phyloP scores from a whole-genome alignment of 176 grass and related monocot genomes.

The Phoenix dactylifera region DNA sequence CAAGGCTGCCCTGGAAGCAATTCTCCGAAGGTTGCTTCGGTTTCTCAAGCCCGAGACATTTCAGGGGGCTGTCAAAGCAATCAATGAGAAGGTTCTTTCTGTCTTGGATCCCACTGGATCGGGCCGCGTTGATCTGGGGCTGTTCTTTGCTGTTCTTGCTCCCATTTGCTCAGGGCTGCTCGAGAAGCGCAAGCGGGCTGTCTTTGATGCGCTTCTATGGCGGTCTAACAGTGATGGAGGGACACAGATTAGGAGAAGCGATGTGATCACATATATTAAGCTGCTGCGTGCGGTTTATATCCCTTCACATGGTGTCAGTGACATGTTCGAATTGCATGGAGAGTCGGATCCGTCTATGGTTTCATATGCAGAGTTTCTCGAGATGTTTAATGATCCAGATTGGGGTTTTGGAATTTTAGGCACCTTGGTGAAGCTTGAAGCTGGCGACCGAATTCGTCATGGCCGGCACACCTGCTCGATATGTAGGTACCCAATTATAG shows the following conservation, averaged over 20 bases:
- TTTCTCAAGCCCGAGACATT: slow-evolving; percentile 95
- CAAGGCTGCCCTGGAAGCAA: slow-evolving; percentile 83
- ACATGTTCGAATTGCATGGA: slow-evolving; percentile 94
- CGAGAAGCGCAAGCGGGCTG: slow-evolving; percentile 59
- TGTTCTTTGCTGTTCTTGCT: slow-evolving; percentile 92
- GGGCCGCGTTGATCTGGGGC: slow-evolving; percentile 78
- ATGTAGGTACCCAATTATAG: slow-evolving; percentile 83
- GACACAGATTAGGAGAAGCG: slow-evolving; percentile 65
- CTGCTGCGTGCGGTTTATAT: slow-evolving; percentile 74
- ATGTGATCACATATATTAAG: slow-evolving; percentile 71
- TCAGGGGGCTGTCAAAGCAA: slow-evolving; percentile 77
- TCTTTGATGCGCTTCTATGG: slow-evolving; percentile 92
- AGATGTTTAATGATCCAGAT: slow-evolving; percentile 96
- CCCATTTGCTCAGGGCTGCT: slow-evolving; percentile 70
- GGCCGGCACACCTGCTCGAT: slow-evolving; percentile 71
- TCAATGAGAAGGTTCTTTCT: slow-evolving; percentile 84
- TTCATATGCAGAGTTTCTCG: slow-evolving; percentile 84
- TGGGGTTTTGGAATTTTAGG: slow-evolving; percentile 92
- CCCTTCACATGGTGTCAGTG: slow-evolving; percentile 65
- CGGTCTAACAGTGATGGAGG: slow-evolving; percentile 63
- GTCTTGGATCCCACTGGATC: slow-evolving; percentile 82
- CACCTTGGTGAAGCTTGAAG: slow-evolving; percentile 86
- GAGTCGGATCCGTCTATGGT: slow-evolving; percentile 97
- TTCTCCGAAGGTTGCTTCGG: slow-evolving; percentile 74
- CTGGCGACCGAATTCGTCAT: slow-evolving; percentile 82